Conservation (phyloP, 805 yeast species). For the Myxozyma neglecta region DNA sequence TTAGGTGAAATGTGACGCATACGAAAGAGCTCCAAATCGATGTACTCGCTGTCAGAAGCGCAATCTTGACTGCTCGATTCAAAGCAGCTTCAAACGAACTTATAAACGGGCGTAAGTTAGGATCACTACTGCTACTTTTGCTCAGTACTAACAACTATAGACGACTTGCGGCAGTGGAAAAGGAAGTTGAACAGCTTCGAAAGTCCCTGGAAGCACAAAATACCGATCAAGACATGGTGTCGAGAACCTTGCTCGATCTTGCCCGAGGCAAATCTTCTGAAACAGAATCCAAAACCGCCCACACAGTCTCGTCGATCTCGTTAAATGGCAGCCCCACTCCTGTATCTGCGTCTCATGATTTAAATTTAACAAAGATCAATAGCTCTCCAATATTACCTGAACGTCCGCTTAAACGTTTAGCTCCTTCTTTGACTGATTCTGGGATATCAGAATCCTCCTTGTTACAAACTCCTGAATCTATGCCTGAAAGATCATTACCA, state of each 20-base stretch:
- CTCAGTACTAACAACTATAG: slow-evolving; percentile 30
- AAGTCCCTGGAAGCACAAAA: slow-evolving; percentile 45
- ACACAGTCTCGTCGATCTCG: background rate
- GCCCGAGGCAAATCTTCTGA: slow-evolving; percentile 27
- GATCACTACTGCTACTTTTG: background rate
- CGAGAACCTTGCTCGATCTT: slow-evolving; percentile 27
- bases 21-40: slow-evolving; percentile 68
- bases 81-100: slow-evolving; percentile 83
- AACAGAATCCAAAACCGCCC: background rate
- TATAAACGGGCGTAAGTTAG: slow-evolving; percentile 71
- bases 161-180: slow-evolving; percentile 55
- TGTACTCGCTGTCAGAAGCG: slow-evolving; percentile 81
- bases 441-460: background rate
- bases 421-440: background rate
- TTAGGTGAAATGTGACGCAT: slow-evolving; percentile 78
- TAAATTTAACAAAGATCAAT: background rate
- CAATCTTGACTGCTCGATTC: slow-evolving; percentile 66
- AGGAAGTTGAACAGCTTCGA: slow-evolving; percentile 69
- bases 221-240: slow-evolving; percentile 28
- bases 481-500: background rate
- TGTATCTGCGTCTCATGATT: background rate
- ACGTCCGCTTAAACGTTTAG: background rate
- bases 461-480: background rate
- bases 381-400: background rate
- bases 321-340: background rate